Conservation (phyloP, 2,329 filamentous ascomycete species). For the Trichoderma lentiforme region DNA sequence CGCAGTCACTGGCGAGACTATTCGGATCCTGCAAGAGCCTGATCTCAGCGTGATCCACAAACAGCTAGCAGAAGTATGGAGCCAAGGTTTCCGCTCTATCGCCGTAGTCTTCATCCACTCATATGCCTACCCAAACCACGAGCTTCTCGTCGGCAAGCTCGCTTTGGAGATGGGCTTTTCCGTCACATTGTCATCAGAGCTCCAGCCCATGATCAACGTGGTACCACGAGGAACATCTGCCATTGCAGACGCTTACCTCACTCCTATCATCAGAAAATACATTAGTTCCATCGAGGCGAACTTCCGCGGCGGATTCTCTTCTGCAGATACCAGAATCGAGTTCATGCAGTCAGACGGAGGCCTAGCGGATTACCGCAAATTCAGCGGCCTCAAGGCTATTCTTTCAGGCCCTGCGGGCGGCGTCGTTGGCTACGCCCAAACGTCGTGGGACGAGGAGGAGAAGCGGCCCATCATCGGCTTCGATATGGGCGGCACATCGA, state of each 20-base stretch:
- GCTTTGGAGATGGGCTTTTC: constrained; percentile 42
- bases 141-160: constrained; percentile 34
- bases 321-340: constrained; percentile 54
- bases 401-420: constrained; percentile 74
- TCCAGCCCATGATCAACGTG: constrained; percentile 43
- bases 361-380: constrained; percentile 54
- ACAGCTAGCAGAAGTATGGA: constrained; percentile 59
- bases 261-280: constrained; percentile 37
- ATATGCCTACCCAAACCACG: constrained; percentile 60
- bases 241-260: constrained; percentile 43
- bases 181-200: constrained; percentile 36
- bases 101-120: constrained; percentile 69
- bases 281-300: constrained; percentile 35
- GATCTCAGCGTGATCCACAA: constrained; percentile 50
- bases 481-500: constrained; percentile 69
- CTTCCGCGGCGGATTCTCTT: constrained; percentile 35
- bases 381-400: constrained; percentile 67
- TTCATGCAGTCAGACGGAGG: constrained; percentile 66
- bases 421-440: constrained; percentile 72
- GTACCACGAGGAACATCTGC: constrained; percentile 44
- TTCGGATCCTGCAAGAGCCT: constrained; percentile 62
- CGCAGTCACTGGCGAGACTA: constrained; percentile 65
- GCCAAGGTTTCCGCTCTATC: constrained; percentile 51
- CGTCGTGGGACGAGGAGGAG: constrained; percentile 65
- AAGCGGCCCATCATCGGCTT: constrained; percentile 72